Evolutionary conservation across 2,329 filamentous ascomycete genomes (phyloP).

Genomic region (Phaeosphaeria sp.): DNA sequence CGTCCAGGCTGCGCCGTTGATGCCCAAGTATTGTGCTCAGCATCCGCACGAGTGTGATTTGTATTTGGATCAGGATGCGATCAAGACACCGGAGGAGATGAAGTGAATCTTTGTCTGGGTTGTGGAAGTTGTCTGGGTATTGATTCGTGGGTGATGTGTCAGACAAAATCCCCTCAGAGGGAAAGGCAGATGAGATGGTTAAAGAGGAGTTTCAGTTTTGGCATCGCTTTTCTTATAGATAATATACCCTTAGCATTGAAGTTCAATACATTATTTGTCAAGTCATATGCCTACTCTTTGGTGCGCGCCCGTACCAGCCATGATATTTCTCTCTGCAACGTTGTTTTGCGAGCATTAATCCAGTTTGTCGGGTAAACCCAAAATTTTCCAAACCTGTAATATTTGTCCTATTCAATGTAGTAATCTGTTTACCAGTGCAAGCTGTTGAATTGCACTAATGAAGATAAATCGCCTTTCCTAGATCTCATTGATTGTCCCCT

Average conservation of each 20-base stretch:
- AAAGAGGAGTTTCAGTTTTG: no score
- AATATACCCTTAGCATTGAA: neutral
- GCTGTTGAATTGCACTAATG: no score
- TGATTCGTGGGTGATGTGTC: neutral
- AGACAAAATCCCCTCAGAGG: neutral
- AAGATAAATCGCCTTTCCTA: no score
- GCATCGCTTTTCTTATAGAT: neutral
- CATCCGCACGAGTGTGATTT: slow-evolving; percentile 65
- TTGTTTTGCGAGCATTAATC: no score
- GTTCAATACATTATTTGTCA: neutral
- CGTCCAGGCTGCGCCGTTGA: slow-evolving; percentile 57
- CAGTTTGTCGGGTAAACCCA: no score
- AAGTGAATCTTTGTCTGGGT: neutral
- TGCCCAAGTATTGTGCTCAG: slow-evolving; percentile 65
- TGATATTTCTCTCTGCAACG: neutral
- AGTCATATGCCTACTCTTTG: neutral
- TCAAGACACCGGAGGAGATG: neutral
- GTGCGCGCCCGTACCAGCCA: neutral
- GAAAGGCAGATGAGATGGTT: neutral
- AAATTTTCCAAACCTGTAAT: no score
- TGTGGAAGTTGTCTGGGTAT: neutral
- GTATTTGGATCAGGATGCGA: slow-evolving; percentile 56
- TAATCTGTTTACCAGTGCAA: no score
- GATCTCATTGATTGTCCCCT: no score
- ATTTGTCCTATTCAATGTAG: no score